Percentiles rank a stretch among this genome's conserved stretches.
phyloP scores from a whole-genome alignment of 1,139 yeast species.

The Sugiyamaella sp. region DNA sequence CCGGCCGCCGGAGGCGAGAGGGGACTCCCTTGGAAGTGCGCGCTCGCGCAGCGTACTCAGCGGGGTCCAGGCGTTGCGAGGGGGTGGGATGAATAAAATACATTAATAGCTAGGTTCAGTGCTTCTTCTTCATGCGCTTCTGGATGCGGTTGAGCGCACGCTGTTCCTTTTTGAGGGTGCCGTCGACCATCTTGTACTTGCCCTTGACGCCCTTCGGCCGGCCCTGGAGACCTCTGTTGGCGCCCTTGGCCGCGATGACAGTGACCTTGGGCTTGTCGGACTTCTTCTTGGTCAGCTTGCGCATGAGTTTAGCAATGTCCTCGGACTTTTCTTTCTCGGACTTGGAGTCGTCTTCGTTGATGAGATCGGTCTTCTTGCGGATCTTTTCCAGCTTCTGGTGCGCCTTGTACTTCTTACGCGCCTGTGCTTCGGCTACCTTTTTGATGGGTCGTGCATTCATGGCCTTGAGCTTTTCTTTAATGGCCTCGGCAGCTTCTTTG shows the following conservation, averaged over 20 bases:
- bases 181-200: constrained; percentile 99
- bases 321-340: constrained; percentile 94
- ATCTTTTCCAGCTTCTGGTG: constrained; percentile 83
- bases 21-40: too few species aligned
- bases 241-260: constrained; percentile 86
- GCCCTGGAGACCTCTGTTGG: constrained; percentile 83
- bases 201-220: constrained; percentile 98
- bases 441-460: constrained; percentile 96
- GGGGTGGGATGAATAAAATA: background rate
- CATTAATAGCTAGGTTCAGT: constrained; percentile 8
- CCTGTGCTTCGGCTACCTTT: constrained; percentile 96
- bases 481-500: constrained; percentile 92
- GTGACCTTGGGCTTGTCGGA: constrained; percentile 82
- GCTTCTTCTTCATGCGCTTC: constrained; percentile 57
- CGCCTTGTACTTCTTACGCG: constrained; percentile 95
- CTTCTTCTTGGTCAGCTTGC: constrained; percentile 70
- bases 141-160: constrained; percentile 89
- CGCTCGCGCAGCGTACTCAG: too few species aligned
- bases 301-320: constrained; percentile 85
- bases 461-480: constrained; percentile 85
- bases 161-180: constrained; percentile 95
- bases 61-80: too few species aligned
- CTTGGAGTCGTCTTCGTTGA: constrained; percentile 84
- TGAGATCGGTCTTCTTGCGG: constrained; percentile 90
- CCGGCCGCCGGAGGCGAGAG: too few species aligned